Base-by-base conservation (phyloP, 148 eudicot genomes). In the Diospyros kaki region DNA sequence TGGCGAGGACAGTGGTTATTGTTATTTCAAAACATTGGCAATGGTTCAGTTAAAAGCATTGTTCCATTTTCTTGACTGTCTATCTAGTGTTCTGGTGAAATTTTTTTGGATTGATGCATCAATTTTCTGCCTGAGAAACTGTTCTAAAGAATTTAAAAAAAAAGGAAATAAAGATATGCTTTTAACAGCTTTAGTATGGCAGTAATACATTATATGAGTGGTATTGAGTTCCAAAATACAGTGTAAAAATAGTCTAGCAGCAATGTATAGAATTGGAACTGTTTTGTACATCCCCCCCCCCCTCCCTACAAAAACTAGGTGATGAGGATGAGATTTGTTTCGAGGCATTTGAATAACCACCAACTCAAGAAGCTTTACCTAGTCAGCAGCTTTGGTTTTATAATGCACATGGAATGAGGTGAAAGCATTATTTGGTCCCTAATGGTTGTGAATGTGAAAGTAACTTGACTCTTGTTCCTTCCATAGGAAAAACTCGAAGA, bases 401-500 rank as follows among this genome's bases (percentile, higher is more conserved):
- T 6, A 51, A 70, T 54, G 60, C 9, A 52, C 45, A 28, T 38
- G 18, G 13, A 44, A 4, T n/a, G 10, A 17, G n/a, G 41, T 17
- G 68, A 10, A 63, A 39, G n/a, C 60, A 73, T 48, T 52, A 12
- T 12, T 53, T 54, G 6, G 43, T 64, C 42, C 39, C 53, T 56
- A 42, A n/a, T 75, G 51, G 5, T 28, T 55, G 52, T 58, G 44
- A 58, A 9, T 58, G 9, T 62, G 44, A 46, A 59, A 63, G 68
- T 77, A 13, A 74, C 69, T 28, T 73, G 56, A 68, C 7, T 44
- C 77, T 71, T 14, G 73, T 46, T 58, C 73, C 55, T 67, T 86
- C 71, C 80, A 71, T 78, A 95, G 98, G 91, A 86, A 77, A 95
- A 86, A 80, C 67, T 90, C 15, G 81, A 81, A 40, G 77, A 82